phyloP scores from a whole-genome alignment of 441 rosid genomes.

The Adansonia grandidieri region DNA sequence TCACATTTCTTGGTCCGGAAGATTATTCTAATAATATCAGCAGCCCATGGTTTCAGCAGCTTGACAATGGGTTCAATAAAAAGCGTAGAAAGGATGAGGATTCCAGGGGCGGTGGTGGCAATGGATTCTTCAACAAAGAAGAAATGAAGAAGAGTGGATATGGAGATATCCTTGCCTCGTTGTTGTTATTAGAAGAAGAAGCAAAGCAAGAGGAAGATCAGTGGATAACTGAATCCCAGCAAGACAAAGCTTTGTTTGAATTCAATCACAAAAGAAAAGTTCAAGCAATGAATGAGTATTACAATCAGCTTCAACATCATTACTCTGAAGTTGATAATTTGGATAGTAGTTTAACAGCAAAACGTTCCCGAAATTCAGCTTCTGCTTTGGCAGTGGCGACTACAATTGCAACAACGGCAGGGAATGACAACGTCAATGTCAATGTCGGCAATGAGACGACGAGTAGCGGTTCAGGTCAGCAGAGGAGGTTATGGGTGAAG shows the following conservation, averaged over 20 bases:
- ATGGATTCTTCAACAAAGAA: constrained; percentile 7
- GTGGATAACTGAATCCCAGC: constrained; percentile 43
- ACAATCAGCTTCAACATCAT: constrained; percentile 43
- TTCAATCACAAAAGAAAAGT: constrained; percentile 45
- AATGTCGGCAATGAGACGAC: constrained; percentile 2
- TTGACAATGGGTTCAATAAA: constrained; percentile 14
- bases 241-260: constrained; percentile 49
- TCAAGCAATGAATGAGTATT: constrained; percentile 46
- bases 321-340: constrained; percentile 41
- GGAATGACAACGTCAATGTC: background rate
- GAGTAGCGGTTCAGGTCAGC: constrained; percentile 38
- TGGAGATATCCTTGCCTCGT: constrained; percentile 60
- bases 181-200: constrained; percentile 64
- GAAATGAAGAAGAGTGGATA: constrained; percentile 36
- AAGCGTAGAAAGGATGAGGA: constrained; percentile 8
- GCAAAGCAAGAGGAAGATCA: constrained; percentile 32
- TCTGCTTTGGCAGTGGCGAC: constrained; percentile 32
- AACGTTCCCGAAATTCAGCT: constrained; percentile 45
- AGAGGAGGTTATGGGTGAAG: constrained; percentile 84
- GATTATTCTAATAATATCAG: constrained; percentile 2
- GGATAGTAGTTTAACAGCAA: constrained; percentile 37
- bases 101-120: background rate
- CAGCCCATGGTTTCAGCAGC: constrained; percentile 11
- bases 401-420: constrained; percentile 30
- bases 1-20: constrained; percentile 5